These are phyloP conservation scores for Tubosaeta sp. DNA, from an alignment of 768 basidiomycete genomes.

Conservation along the genomic window DNA sequence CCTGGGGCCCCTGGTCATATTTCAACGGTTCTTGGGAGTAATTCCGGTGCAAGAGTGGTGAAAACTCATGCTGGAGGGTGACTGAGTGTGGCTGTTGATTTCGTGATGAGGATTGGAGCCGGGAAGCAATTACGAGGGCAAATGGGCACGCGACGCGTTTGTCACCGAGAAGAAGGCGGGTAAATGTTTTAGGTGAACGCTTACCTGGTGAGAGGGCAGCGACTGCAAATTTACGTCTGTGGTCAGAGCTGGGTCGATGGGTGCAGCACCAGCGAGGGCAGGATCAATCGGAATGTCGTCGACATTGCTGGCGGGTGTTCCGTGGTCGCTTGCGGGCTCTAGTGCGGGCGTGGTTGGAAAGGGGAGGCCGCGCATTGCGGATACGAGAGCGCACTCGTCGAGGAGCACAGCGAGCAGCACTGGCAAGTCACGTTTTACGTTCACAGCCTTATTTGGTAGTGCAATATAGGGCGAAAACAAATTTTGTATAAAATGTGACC, in stretches of 20 bases:
- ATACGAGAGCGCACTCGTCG: constrained; percentile 31
- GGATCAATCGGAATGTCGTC: constrained; percentile 83
- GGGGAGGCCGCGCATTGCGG: constrained; percentile 56
- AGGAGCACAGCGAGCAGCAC: constrained; percentile 33
- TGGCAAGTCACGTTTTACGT: constrained; percentile 27
- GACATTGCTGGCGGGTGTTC: constrained; percentile 52
- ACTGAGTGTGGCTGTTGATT: constrained; percentile 22
- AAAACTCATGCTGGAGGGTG: constrained; percentile 30
- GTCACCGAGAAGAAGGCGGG: constrained; percentile 21
- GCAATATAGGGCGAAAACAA: background rate
- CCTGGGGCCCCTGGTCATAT: constrained; percentile 73
- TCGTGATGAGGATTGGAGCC: constrained; percentile 18
- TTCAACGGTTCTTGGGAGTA: constrained; percentile 39
- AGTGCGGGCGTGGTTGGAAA: constrained; percentile 47
- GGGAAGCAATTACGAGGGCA: background rate
- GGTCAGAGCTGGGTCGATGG: constrained; percentile 53
- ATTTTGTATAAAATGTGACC: background rate
- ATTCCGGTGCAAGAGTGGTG: constrained; percentile 9
- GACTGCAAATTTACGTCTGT: constrained; percentile 17
- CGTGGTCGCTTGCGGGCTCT: constrained; percentile 55
- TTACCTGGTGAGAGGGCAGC: constrained; percentile 33
- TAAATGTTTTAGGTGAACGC: constrained; percentile 25
- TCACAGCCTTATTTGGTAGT: constrained; percentile 14
- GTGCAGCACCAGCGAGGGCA: constrained; percentile 46
- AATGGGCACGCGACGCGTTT: constrained; percentile 71